phyloP scores from a whole-genome alignment of 257 asterid species.

The Mentha longifolia region DNA sequence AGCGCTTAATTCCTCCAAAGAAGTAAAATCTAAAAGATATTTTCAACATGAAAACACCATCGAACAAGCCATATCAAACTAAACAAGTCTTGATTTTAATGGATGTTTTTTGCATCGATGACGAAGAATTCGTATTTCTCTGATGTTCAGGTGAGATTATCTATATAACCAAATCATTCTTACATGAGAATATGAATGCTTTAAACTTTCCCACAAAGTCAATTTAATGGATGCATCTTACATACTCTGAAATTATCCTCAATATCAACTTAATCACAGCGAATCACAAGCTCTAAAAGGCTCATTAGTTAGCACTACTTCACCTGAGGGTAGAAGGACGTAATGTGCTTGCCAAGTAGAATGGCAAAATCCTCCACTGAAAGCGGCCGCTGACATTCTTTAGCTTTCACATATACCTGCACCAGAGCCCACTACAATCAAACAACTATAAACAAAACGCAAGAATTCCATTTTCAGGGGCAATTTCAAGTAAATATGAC shows the following conservation, averaged over 20 bases:
- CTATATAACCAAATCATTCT: slow-evolving; percentile 9
- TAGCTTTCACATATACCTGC: slow-evolving; percentile 96
- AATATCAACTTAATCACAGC: not conserved
- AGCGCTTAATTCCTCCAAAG: not conserved
- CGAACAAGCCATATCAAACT: slow-evolving; percentile 19
- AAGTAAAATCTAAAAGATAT: not conserved
- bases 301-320: slow-evolving; percentile 6
- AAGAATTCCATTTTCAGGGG: not conserved
- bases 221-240: not conserved
- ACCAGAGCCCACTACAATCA: slow-evolving; percentile 26
- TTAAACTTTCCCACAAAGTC: slow-evolving; percentile 16
- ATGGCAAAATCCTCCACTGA: slow-evolving; percentile 88
- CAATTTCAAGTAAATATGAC: not conserved
- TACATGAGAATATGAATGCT: not conserved
- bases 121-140: not conserved
- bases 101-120: not conserved
- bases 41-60: not conserved
- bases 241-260: not conserved
- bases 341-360: slow-evolving; percentile 83
- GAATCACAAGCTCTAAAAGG: slow-evolving; percentile 11
- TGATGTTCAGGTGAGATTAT: not conserved
- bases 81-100: not conserved
- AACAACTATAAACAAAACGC: slow-evolving; percentile 7
- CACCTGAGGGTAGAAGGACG: slow-evolving; percentile 79
- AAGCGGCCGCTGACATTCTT: slow-evolving; percentile 69